These are phyloP conservation scores for Geranium rotundifolium DNA, from an alignment of 345 rosid genomes.

Conservation along the genomic window DNA sequence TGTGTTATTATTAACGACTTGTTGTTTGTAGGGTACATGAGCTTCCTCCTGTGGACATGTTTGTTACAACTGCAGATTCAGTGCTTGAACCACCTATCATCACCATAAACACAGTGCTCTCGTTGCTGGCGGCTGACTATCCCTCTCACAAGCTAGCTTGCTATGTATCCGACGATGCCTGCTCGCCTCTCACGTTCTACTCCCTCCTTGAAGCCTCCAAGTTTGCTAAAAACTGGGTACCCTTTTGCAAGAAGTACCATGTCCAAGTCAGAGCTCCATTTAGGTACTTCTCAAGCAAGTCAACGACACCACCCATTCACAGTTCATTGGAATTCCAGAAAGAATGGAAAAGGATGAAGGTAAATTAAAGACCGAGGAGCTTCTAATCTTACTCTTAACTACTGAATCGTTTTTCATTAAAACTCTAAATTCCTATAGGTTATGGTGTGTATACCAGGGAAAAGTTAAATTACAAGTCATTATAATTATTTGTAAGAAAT, in stretches of 20 bases:
- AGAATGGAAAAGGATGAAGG: slow-evolving; percentile 43
- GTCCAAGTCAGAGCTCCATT: slow-evolving; percentile 58
- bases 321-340: slow-evolving; percentile 27
- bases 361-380: background rate
- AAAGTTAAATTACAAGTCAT: too few relatives aligned
- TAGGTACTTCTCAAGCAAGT: slow-evolving; percentile 30
- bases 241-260: slow-evolving; percentile 49
- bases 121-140: slow-evolving; percentile 47
- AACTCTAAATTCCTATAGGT: too few relatives aligned
- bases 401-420: too few relatives aligned
- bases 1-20: background rate
- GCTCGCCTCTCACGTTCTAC: slow-evolving; percentile 46
- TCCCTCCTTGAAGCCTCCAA: slow-evolving; percentile 49
- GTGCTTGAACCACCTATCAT: slow-evolving; percentile 38
- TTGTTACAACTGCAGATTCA: slow-evolving; percentile 40
- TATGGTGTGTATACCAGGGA: too few relatives aligned
- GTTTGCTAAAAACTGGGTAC: slow-evolving; percentile 65
- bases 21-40: slow-evolving; percentile 21
- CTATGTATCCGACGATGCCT: slow-evolving; percentile 47
- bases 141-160: slow-evolving; percentile 41
- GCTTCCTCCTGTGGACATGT: slow-evolving; percentile 52
- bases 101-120: slow-evolving; percentile 40
- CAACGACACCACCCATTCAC: background rate
- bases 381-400: too few relatives aligned
- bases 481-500: too few relatives aligned